A percentile compares a stretch with the other conserved stretches of the same genome.
Evolutionary conservation across 2,329 filamentous ascomycete genomes (phyloP).

Genomic region (Ophiocordyceps camponoti-saundersi): DNA sequence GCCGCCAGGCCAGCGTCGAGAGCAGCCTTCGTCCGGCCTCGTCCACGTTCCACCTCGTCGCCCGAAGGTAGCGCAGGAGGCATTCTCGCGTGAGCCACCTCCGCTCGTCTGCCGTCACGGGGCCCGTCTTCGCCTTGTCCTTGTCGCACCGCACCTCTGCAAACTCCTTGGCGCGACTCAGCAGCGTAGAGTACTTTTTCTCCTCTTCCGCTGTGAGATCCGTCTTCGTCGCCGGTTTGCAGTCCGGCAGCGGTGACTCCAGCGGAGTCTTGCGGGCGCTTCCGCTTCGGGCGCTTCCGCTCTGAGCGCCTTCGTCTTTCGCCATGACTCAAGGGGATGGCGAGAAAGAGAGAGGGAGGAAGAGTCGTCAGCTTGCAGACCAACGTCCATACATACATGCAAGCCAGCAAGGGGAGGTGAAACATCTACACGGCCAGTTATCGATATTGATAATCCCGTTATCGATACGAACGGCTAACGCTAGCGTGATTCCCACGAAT

Average conservation of each 20-base stretch:
- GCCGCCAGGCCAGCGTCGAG: constrained; percentile 70
- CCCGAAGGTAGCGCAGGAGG: constrained; percentile 79
- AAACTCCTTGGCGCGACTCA: background rate
- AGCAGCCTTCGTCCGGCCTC: constrained; percentile 67
- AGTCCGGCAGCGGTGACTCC: constrained; percentile 34
- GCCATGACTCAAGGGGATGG: no score
- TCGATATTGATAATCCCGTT: no score
- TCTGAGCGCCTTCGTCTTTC: no score
- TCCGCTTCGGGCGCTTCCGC: no score
- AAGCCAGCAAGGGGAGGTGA: no score
- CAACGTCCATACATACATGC: no score
- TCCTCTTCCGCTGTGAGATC: background rate
- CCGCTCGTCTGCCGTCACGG: constrained; percentile 63
- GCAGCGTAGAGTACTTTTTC: background rate
- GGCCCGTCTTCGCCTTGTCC: constrained; percentile 32
- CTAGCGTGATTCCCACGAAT: no score
- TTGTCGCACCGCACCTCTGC: background rate
- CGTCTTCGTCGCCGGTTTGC: constrained; percentile 31
- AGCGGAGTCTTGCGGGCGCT: constrained; percentile 34
- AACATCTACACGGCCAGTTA: no score
- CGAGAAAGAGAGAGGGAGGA: no score
- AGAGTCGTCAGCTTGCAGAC: no score
- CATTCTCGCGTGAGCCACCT: constrained; percentile 90
- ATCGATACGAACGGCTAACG: no score
- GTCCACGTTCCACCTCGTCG: constrained; percentile 72